A percentile compares a stretch with the other conserved stretches of the same genome.
phyloP scores from a whole-genome alignment of 768 basidiomycete species.

The Boletus patriciae region DNA sequence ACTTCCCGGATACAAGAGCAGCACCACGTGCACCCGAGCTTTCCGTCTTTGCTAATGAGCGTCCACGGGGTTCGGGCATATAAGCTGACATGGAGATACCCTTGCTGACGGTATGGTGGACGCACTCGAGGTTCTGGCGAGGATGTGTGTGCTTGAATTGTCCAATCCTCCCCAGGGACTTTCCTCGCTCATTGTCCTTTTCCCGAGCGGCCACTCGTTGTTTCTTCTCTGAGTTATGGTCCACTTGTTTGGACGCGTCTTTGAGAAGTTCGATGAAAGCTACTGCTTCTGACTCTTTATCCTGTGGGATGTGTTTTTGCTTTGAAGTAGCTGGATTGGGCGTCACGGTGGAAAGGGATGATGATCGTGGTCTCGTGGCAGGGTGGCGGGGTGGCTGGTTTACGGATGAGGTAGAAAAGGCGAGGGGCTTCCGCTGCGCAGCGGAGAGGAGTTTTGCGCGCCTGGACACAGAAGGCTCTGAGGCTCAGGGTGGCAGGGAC shows the following conservation, averaged over 20 bases:
- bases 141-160: neutral
- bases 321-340: neutral
- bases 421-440: constrained; percentile 17
- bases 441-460: constrained; percentile 8
- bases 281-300: constrained; percentile 24
- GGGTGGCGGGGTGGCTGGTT: constrained; percentile 11
- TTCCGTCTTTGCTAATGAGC: constrained; percentile 3
- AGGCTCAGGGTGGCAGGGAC: neutral
- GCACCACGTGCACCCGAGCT: constrained; percentile 3
- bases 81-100: neutral
- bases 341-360: constrained; percentile 13
- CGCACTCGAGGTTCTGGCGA: constrained; percentile 20
- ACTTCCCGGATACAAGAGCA: constrained; percentile 12
- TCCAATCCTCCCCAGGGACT: neutral
- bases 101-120: constrained; percentile 7
- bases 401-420: constrained; percentile 20
- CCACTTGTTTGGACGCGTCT: constrained; percentile 22
- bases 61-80: constrained; percentile 1
- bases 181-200: constrained; percentile 10
- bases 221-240: constrained; percentile 29
- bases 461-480: constrained; percentile 1
- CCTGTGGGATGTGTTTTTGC: constrained; percentile 3
- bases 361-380: constrained; percentile 19
- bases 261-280: constrained; percentile 27
- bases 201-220: constrained; percentile 16